Evolutionary conservation across 805 yeast species (phyloP), one percentile per base, ranked within the genome.

Genomic region (Saturnispora halmiae): DNA sequence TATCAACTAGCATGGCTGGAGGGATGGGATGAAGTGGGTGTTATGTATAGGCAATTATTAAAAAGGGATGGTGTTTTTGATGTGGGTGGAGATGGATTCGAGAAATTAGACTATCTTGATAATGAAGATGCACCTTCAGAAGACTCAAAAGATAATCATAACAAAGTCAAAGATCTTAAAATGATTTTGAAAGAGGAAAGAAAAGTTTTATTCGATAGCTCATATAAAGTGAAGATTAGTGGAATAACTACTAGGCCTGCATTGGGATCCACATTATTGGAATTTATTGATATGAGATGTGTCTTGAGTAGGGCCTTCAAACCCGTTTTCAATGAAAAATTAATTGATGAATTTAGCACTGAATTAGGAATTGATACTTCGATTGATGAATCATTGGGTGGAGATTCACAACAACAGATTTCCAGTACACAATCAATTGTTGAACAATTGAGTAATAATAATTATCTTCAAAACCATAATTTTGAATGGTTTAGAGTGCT

Each of bases 1-100:
- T 74, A 77, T 52, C 95, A 86, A 53, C 51, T 77, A 15, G 83
- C 88, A 6, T 76, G 81, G 72, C 62, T 75, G 34, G 69, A 76
- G 16, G 95, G 95, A 1, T 86, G 94, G 94, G 77, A 74, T 46
- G 63, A 53, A 20, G 48, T 56, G 22, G 64, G 56, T 1, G 44
- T 53, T 2, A 46, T 59, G 6, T 59, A 56, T 40, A 41, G 64
- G 6, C 64, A 59, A 33, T 41, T 58, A 37, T 42, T 41, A 41
- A 40, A 25, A 35, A 43, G 43, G 32, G 49, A 43, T 27, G 52
- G 48, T 14, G 31, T 40, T 8, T 41, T 44, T 13, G 50, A 47
- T 41, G 31, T 37, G 13, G 45, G 44, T 8, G 46, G 46, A 14
- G 38, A 44, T 33, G 42, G 45, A 15, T 47, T 47, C 38, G 50